A percentile compares a stretch with the other conserved stretches of the same genome.
Evolutionary conservation across 2,329 filamentous ascomycete species (phyloP).

Genomic region (Pseudogymnoascus sp.): DNA sequence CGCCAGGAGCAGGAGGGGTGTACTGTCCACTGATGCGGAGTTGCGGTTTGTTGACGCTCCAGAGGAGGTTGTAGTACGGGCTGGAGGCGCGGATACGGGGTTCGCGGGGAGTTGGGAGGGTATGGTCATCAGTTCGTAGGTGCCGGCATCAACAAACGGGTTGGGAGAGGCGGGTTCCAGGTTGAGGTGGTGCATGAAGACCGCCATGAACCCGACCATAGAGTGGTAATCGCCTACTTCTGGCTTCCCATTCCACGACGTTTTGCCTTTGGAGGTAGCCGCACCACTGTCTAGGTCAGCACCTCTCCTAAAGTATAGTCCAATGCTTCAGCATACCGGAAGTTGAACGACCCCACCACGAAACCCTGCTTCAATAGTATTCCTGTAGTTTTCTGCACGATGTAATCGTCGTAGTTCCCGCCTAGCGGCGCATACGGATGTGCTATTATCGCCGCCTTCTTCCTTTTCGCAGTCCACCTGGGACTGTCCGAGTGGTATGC

Average conservation of each 20-base stretch:
- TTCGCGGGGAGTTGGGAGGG: conserved; percentile 19
- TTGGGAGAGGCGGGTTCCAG: conserved; percentile 8
- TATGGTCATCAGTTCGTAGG: conserved; percentile 20
- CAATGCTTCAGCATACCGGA: conserved; percentile 49
- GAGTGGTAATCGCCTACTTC: conserved; percentile 79
- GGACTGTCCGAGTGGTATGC: not conserved
- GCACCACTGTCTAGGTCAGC: conserved; percentile 56
- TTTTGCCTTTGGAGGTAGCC: conserved; percentile 63
- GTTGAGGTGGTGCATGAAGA: conserved; percentile 53
- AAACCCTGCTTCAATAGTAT: conserved; percentile 64
- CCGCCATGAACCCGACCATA: conserved; percentile 69
- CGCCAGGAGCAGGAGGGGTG: conserved; percentile 50
- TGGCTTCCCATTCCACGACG: conserved; percentile 78
- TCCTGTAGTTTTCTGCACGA: conserved; percentile 54
- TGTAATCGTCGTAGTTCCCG: conserved; percentile 73
- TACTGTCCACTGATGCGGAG: not conserved
- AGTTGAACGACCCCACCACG: conserved; percentile 84
- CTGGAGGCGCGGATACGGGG: not conserved
- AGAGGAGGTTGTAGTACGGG: not conserved
- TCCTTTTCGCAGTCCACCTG: conserved; percentile 26
- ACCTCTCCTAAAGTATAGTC: conserved; percentile 17
- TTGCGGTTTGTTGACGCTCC: not conserved
- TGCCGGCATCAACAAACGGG: conserved; percentile 15
- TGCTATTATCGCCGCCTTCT: conserved; percentile 60
- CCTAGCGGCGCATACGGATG: conserved; percentile 89